Conservation (phyloP, 2,329 filamentous ascomycete genomes). For the Magnaporthiopsis incrustans region DNA sequence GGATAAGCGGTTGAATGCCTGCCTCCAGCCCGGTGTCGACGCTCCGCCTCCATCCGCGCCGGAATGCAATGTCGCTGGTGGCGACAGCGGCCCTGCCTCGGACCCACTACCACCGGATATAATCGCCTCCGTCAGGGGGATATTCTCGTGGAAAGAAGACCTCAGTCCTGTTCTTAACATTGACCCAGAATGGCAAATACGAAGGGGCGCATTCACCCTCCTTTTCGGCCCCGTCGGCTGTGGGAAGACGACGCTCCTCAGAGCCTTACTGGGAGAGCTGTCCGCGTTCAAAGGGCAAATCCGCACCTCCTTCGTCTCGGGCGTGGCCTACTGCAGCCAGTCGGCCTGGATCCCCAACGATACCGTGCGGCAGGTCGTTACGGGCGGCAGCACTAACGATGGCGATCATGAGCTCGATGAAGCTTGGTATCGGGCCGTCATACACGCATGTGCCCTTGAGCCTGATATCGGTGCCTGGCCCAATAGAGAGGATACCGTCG, state of each 20-base stretch:
- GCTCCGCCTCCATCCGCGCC: neutral
- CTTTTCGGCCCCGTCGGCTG: constrained; percentile 33
- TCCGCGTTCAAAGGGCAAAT: constrained; percentile 19
- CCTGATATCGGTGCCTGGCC: constrained; percentile 17
- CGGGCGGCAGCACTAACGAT: constrained; percentile 17
- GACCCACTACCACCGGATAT: constrained; percentile 1
- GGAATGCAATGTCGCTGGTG: too few species aligned
- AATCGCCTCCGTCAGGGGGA: constrained; percentile 2
- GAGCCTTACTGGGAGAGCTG: constrained; percentile 30
- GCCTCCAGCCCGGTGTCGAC: neutral
- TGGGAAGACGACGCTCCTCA: constrained; percentile 33
- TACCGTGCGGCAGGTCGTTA: constrained; percentile 30
- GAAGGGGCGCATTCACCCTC: constrained; percentile 20
- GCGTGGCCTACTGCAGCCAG: constrained; percentile 34
- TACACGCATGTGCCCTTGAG: constrained; percentile 19
- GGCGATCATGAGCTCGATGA: constrained; percentile 15
- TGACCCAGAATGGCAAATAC: neutral
- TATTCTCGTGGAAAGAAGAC: constrained; percentile 2
- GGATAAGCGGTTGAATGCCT: constrained; percentile 8
- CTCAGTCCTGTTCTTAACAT: neutral
- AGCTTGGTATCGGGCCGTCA: constrained; percentile 20
- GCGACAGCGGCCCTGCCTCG: neutral
- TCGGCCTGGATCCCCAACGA: constrained; percentile 34
- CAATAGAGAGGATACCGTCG: constrained; percentile 16
- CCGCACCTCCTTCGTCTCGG: constrained; percentile 14